Evolutionary conservation across 768 basidiomycete species (phyloP).

Genomic region (Boletus reticulatus): DNA sequence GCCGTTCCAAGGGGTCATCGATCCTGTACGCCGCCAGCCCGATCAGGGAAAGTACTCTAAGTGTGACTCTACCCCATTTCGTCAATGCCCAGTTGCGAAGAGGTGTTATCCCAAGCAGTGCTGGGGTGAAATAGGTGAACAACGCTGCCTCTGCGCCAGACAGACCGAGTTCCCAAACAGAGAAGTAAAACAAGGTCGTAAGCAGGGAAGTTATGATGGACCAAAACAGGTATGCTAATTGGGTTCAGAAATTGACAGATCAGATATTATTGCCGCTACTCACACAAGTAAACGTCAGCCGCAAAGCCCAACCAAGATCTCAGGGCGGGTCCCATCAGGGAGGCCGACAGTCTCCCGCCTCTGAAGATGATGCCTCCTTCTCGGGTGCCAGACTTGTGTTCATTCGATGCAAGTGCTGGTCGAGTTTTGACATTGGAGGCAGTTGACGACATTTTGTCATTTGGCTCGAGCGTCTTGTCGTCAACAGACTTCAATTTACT

Average conservation of each 20-base stretch:
- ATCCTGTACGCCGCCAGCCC: conserved; percentile 55
- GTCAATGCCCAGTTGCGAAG: conserved; percentile 47
- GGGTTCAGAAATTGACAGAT: neutral
- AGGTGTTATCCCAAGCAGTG: conserved; percentile 49
- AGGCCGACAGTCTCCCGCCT: neutral
- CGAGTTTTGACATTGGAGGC: neutral
- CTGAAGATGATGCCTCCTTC: neutral
- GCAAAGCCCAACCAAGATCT: conserved; percentile 33
- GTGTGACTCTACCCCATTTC: conserved; percentile 44
- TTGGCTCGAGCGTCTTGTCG: neutral
- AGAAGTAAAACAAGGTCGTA: conserved; percentile 87
- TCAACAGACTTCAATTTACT: conserved; percentile 4
- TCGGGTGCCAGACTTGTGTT: neutral
- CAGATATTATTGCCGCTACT: neutral
- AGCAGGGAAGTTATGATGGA: conserved; percentile 78
- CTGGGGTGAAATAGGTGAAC: conserved; percentile 67
- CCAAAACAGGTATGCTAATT: conserved; percentile 75
- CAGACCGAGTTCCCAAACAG: conserved; percentile 85
- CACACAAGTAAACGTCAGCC: conserved; percentile 59
- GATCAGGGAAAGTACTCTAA: conserved; percentile 49
- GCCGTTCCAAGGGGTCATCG: conserved; percentile 49
- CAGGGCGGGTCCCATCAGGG: neutral
- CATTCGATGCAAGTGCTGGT: neutral
- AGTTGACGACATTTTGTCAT: neutral
- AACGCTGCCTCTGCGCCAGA: conserved; percentile 80